A percentile compares a stretch with the other conserved stretches of the same genome.
These are phyloP conservation scores for Colletotrichum sp. DNA, from an alignment of 2,329 filamentous ascomycete species.

Conservation along the genomic window DNA sequence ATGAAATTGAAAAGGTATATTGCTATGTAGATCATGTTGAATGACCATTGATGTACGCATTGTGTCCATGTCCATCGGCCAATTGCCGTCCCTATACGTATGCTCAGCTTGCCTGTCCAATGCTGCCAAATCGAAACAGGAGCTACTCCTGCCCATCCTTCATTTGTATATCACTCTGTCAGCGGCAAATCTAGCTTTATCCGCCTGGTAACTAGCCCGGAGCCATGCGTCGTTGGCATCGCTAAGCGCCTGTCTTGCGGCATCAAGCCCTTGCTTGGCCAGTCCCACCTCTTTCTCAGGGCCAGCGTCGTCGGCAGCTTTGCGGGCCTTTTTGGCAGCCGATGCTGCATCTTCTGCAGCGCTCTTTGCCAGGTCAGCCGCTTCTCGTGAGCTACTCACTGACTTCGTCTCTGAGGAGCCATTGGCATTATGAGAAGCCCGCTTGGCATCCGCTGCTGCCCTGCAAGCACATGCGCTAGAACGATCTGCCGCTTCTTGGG, in stretches of 20 bases:
- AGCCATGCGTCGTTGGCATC: background rate
- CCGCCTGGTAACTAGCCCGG: background rate
- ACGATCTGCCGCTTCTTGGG: background rate
- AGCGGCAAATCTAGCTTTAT: background rate
- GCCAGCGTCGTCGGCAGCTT: background rate
- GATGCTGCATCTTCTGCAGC: background rate
- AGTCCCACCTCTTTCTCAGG: background rate
- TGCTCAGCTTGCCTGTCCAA: background rate
- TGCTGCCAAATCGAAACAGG: background rate
- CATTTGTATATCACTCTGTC: background rate
- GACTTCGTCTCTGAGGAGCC: background rate
- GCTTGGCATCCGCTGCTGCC: background rate
- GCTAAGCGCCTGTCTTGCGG: background rate
- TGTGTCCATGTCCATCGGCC: fast-evolving
- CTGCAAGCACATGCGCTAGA: background rate
- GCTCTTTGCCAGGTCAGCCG: background rate
- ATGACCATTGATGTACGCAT: background rate
- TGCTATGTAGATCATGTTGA: background rate
- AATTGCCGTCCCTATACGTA: background rate
- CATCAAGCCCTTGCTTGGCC: background rate
- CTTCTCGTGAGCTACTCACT: background rate
- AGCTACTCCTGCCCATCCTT: background rate
- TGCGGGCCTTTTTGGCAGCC: background rate
- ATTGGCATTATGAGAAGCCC: background rate
- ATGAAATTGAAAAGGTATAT: background rate